Evolutionary conservation across 2,329 filamentous ascomycete genomes (phyloP), one percentile per base, ranked within the genome.

Genomic region (Pestalotiopsis sp.): DNA sequence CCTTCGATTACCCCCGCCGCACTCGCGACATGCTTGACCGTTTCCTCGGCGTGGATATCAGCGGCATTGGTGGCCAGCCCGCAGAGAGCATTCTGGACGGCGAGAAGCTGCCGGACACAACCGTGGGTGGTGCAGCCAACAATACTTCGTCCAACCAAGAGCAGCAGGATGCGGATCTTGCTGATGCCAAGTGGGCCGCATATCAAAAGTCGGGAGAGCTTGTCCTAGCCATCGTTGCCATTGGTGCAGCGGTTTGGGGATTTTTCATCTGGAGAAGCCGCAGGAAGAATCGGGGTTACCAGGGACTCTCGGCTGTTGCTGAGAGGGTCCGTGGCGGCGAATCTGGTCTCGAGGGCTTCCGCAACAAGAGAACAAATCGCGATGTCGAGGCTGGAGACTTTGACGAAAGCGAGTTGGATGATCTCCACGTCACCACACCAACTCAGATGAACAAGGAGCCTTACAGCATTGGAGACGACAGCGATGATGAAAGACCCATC

Each of bases 11-110:
- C 75, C 91, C 95, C 1, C 90, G 94, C 62, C 91, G 94, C 70
- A 92, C 91, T 23, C 90, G 95, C 70, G 96, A 98, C 79, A 99
- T 99, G 96, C 90, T 99, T 17, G 95, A 99, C 80, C 92, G 96
- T 56, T 97, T 99, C 82, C 94, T 98, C 87, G 89, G 90, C 63
- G 93, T 99, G 56, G 94, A 98, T 77, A 97, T 98, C 73, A 92
- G 89, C 74, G 92, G 89, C 76, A 97, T 98, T 72, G 95, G 95
- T 69, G 95, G 93, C 65, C 83, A 84, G 65, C 93, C 94, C 0
- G 88, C 91, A 1, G 92, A 97, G 79, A 94, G 91, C 68, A 88
- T 89, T 40, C 91, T 97, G 68, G 94, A 97, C 76, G 95, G 95
- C 68, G 93, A 97, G 79, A 94, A 94, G 78, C 89, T 92, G 1